These are phyloP conservation scores for Saccharomycopsis olivae DNA, from an alignment of 805 yeast species.

Conservation along the genomic window DNA sequence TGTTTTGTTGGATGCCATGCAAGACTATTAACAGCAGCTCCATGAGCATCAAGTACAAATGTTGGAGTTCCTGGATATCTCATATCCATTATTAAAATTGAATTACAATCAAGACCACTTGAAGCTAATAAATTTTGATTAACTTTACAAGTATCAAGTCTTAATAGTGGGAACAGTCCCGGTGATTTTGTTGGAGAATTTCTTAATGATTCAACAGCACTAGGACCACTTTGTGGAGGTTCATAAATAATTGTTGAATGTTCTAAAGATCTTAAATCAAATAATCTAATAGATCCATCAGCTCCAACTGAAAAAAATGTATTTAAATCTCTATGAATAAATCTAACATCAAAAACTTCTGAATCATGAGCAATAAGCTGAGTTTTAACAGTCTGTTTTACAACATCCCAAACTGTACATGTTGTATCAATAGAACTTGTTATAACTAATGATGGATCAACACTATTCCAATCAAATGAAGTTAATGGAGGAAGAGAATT, in stretches of 20 bases:
- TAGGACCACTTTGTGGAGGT: constrained; percentile 31
- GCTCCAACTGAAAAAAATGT: constrained; percentile 89
- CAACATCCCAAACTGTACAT: constrained; percentile 90
- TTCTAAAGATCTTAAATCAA: constrained; percentile 80
- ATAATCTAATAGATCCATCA: constrained; percentile 89
- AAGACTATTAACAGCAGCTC: constrained; percentile 58
- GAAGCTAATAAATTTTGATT: constrained; percentile 83
- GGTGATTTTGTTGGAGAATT: constrained; percentile 19
- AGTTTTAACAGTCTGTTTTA: constrained; percentile 63
- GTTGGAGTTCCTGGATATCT: constrained; percentile 82
- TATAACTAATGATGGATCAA: constrained; percentile 59
- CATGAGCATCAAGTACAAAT: constrained; percentile 56
- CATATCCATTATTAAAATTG: constrained; percentile 66
- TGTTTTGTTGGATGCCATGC: constrained; percentile 78
- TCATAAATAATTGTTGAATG: constrained; percentile 94
- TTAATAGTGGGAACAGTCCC: constrained; percentile 58
- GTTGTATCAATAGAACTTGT: constrained; percentile 93
- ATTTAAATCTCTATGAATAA: constrained; percentile 60
- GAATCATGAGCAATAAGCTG: constrained; percentile 94
- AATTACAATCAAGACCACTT: constrained; percentile 57
- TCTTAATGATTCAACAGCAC: not conserved
- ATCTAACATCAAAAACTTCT: constrained; percentile 88
- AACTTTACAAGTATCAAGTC: constrained; percentile 66
- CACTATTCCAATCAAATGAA: constrained; percentile 83
- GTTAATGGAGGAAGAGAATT: constrained; percentile 78